Conservation (phyloP, 768 basidiomycete genomes). For the Phlegmacium glaucopus region DNA sequence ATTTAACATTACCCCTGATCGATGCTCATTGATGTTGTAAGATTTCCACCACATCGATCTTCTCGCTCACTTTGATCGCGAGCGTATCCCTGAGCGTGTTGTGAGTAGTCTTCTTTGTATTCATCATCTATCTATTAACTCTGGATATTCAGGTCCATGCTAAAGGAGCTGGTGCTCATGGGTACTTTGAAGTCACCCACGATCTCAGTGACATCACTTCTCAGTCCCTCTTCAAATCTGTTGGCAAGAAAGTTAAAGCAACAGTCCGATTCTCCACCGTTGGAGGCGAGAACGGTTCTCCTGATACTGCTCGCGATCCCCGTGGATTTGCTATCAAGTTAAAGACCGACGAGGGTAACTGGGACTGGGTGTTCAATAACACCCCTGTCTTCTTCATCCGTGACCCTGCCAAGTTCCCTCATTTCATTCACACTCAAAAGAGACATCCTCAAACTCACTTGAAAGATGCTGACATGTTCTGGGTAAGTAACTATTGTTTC, state of each 20-base stretch:
- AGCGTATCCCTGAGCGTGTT: conserved; percentile 94
- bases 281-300: conserved; percentile 81
- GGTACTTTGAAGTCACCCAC: conserved; percentile 88
- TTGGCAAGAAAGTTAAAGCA: conserved; percentile 64
- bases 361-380: conserved; percentile 92
- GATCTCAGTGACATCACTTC: conserved; percentile 80
- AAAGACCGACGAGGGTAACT: conserved; percentile 87
- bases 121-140: conserved; percentile 8
- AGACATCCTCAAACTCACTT: conserved; percentile 89
- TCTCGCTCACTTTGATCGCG: conserved; percentile 90
- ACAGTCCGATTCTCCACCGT: conserved; percentile 95
- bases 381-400: conserved; percentile 90
- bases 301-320: conserved; percentile 91
- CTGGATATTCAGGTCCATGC: conserved; percentile 67
- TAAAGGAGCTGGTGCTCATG: conserved; percentile 91
- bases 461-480: conserved; percentile 84
- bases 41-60: conserved; percentile 90
- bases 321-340: conserved; percentile 92
- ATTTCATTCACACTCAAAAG: conserved; percentile 94
- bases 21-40: conserved; percentile 23
- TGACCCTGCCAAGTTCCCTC: conserved; percentile 86
- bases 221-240: conserved; percentile 59
- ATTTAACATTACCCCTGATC: not conserved
- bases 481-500: conserved; percentile 40
- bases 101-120: conserved; percentile 36